Conservation (phyloP, 208 protist species). For the Tritrichomonas musculus region DNA sequence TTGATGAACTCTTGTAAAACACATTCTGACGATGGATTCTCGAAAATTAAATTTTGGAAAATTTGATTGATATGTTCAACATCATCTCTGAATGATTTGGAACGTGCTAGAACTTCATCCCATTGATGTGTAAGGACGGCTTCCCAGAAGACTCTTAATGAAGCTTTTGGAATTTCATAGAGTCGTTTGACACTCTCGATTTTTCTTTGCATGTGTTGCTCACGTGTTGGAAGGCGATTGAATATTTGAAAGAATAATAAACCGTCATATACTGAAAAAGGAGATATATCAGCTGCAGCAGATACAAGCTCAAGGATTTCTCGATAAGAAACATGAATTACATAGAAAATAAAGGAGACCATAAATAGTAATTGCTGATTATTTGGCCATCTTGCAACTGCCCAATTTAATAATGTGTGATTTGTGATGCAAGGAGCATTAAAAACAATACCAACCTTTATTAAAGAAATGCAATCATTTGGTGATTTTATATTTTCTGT, state of each 20-base stretch:
- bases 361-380: background rate
- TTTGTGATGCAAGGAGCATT: constrained; percentile 10
- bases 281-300: background rate
- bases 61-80: constrained; percentile 14
- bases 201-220: background rate
- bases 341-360: background rate
- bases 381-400: background rate
- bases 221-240: background rate
- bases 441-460: background rate
- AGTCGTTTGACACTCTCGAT: background rate
- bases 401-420: constrained; percentile 7
- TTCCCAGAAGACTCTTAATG: background rate
- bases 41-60: background rate
- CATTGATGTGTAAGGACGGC: background rate
- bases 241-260: constrained; percentile 7
- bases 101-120: background rate
- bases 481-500: background rate
- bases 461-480: background rate
- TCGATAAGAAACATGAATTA: background rate
- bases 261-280: background rate
- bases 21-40: background rate
- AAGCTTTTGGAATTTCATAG: constrained; percentile 6
- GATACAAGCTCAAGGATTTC: background rate
- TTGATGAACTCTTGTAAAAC: background rate
- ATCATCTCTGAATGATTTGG: background rate